A percentile compares a stretch with the other conserved stretches of the same genome.
These are phyloP conservation scores for Coniochaeta hoffmannii DNA, from an alignment of 2,329 filamentous ascomycete species.

Conservation along the genomic window DNA sequence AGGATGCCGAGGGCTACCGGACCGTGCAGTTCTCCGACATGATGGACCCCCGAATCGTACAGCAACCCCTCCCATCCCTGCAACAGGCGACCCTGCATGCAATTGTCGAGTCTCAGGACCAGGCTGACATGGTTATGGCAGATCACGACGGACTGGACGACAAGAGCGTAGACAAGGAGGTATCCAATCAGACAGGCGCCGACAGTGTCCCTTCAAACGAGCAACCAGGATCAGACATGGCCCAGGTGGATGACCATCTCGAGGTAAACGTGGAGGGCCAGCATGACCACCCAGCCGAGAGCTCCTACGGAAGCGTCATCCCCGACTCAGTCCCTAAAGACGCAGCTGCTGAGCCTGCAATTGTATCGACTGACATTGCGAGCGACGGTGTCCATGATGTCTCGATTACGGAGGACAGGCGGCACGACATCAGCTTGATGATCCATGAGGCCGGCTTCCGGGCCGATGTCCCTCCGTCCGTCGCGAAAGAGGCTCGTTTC, in stretches of 20 bases:
- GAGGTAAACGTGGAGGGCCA: neutral
- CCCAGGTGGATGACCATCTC: neutral
- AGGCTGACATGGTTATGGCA: conserved; percentile 1
- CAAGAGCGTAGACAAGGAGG: neutral
- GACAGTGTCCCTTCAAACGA: neutral
- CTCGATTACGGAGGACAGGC: conserved; percentile 24
- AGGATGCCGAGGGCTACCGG: conserved; percentile 54
- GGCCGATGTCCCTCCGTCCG: conserved; percentile 32
- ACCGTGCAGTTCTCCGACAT: conserved; percentile 54
- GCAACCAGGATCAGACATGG: neutral
- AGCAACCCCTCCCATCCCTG: conserved; percentile 22
- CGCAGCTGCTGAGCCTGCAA: neutral
- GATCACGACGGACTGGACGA: neutral
- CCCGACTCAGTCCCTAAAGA: neutral
- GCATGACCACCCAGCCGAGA: neutral
- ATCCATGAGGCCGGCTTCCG: conserved; percentile 41
- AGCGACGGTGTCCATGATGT: conserved; percentile 7
- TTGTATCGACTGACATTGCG: neutral
- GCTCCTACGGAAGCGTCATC: neutral
- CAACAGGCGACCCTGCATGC: neutral
- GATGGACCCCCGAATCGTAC: conserved; percentile 60
- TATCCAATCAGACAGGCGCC: neutral
- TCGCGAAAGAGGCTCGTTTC: conserved; percentile 11
- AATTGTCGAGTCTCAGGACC: conserved; percentile 2
- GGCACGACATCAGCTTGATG: conserved; percentile 31